These are phyloP conservation scores for Solanum clarkiae DNA, from an alignment of 257 asterid species.

Conservation along the genomic window DNA sequence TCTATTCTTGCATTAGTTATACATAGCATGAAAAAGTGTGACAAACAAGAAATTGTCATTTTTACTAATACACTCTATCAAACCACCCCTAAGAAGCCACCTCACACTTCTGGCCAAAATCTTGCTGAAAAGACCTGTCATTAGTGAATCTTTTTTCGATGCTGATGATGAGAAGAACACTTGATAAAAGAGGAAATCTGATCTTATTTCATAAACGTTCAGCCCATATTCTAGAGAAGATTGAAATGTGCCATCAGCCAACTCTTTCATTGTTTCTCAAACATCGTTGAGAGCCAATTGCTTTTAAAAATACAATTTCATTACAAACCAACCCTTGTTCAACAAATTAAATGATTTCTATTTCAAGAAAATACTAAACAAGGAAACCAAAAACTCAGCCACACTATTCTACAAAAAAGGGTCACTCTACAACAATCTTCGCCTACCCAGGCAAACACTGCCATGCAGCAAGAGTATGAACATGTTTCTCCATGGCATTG, in stretches of 20 bases:
- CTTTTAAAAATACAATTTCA: not conserved
- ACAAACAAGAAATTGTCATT: too few relatives aligned
- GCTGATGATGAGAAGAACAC: not conserved
- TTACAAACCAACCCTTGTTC: not conserved
- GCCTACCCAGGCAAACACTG: conserved; percentile 1
- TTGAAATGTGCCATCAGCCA: not conserved
- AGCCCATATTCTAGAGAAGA: not conserved
- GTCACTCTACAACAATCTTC: not conserved
- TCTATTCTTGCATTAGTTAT: not conserved
- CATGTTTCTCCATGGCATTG: not conserved
- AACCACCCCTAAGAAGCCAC: too few relatives aligned
- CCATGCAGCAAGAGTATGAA: not conserved
- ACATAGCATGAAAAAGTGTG: too few relatives aligned
- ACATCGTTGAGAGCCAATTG: not conserved
- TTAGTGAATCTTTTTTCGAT: not conserved
- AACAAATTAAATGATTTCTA: not conserved
- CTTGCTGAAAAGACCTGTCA: not conserved
- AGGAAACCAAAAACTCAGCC: not conserved
- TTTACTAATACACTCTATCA: too few relatives aligned
- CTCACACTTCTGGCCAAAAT: not conserved
- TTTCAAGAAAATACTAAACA: not conserved
- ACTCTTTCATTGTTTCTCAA: not conserved
- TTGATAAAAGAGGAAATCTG: not conserved
- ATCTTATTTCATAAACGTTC: not conserved
- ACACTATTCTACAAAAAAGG: not conserved